phyloP scores from a whole-genome alignment of 2,329 filamentous ascomycete genomes.

The Apiospora saccharicola region DNA sequence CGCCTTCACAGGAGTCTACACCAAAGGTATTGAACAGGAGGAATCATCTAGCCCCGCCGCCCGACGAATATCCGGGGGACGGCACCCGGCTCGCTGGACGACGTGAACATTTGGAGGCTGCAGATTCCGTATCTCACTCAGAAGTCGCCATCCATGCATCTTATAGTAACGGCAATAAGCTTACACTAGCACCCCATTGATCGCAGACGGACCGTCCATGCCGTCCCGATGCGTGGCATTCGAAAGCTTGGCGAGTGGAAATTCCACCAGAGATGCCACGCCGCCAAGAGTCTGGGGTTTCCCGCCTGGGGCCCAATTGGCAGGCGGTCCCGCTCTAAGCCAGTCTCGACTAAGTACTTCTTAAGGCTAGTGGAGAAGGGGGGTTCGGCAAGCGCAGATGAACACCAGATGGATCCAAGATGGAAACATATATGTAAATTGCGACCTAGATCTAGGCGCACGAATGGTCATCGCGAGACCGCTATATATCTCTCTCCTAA shows the following conservation, averaged over 20 bases:
- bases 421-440: not conserved
- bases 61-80: too few relatives aligned
- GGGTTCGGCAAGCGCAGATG: not conserved
- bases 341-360: too few relatives aligned
- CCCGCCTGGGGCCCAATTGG: not conserved
- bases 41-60: too few relatives aligned
- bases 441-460: not conserved
- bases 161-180: not conserved
- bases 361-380: too few relatives aligned
- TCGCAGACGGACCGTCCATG: not conserved
- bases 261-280: conserved; percentile 1
- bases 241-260: not conserved
- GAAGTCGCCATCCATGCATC: not conserved
- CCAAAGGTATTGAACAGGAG: too few relatives aligned
- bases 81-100: too few relatives aligned
- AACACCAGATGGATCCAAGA: not conserved
- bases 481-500: not conserved
- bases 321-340: not conserved
- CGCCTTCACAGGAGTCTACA: too few relatives aligned
- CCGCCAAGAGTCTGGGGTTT: not conserved
- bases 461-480: not conserved
- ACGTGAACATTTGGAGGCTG: not conserved
- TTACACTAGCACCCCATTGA: not conserved
- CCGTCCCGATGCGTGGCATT: not conserved
- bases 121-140: not conserved